Evolutionary conservation across 2,329 filamentous ascomycete genomes (phyloP).

Genomic region (Venturia effusa): DNA sequence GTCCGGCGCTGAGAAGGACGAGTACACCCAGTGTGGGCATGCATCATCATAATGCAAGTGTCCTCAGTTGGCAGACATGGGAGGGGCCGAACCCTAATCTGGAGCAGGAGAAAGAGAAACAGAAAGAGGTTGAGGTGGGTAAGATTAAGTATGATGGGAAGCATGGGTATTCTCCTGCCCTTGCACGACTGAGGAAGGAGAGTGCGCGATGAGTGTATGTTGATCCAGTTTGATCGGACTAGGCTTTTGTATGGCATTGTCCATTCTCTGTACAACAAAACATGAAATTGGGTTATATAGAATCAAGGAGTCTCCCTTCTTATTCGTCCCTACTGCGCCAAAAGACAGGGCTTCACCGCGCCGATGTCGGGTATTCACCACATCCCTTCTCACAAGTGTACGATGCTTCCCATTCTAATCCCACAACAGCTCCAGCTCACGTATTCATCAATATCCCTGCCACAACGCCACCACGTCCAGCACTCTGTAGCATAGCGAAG

Average conservation of each 20-base stretch:
- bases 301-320: too few relatives aligned
- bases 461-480: not conserved
- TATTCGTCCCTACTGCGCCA: too few relatives aligned
- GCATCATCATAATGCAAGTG: not conserved
- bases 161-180: not conserved
- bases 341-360: too few relatives aligned
- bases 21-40: not conserved
- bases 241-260: not conserved
- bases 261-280: not conserved
- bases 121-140: not conserved
- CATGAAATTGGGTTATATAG: too few relatives aligned
- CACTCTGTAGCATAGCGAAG: not conserved
- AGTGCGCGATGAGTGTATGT: not conserved
- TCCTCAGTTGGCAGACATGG: not conserved
- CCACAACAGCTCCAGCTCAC: not conserved
- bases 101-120: not conserved
- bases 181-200: not conserved
- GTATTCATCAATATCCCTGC: not conserved
- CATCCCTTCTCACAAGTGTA: not conserved
- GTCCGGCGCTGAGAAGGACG: not conserved
- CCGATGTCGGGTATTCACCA: not conserved
- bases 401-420: not conserved
- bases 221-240: not conserved
- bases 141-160: not conserved
- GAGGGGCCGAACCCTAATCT: not conserved